Percentiles rank a stretch among this genome's conserved stretches.
Evolutionary conservation across 441 rosid species (phyloP).

Genomic region (Hura crepitans): DNA sequence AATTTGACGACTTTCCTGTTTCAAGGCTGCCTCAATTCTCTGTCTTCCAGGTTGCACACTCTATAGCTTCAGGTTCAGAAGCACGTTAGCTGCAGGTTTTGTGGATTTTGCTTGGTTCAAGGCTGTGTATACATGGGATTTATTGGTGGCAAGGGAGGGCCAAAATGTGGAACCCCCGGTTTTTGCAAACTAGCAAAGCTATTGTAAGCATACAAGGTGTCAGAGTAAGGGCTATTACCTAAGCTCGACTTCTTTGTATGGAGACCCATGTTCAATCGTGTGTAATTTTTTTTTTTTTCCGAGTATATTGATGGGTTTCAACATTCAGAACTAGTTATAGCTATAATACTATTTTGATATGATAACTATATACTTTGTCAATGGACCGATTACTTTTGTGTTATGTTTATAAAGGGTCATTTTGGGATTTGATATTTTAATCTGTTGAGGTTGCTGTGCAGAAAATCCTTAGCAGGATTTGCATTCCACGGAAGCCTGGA

Average conservation of each 20-base stretch:
- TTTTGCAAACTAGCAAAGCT: conserved; percentile 10
- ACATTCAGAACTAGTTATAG: background rate
- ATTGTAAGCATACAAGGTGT: conserved; percentile 15
- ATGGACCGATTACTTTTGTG: background rate
- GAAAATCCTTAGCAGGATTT: background rate
- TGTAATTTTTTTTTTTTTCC: background rate
- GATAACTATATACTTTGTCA: background rate
- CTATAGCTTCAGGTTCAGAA: background rate
- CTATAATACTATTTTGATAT: background rate
- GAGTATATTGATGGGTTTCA: background rate
- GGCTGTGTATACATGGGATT: conserved; percentile 7
- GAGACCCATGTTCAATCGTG: conserved; percentile 15
- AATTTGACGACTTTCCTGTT: conserved; percentile 32
- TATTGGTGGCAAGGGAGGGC: conserved; percentile 5
- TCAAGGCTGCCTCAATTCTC: conserved; percentile 12
- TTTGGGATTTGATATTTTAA: background rate
- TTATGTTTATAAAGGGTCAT: background rate
- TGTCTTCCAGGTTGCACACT: background rate
- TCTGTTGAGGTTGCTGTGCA: background rate
- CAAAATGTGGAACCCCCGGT: background rate
- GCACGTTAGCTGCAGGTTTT: background rate
- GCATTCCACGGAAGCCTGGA: background rate
- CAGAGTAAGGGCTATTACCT: conserved; percentile 9
- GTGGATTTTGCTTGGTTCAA: conserved; percentile 1
- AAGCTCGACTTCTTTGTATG: conserved; percentile 15